Evolutionary conservation across 352 stramenopile genomes (phyloP).

Genomic region (Pythium volutum): DNA sequence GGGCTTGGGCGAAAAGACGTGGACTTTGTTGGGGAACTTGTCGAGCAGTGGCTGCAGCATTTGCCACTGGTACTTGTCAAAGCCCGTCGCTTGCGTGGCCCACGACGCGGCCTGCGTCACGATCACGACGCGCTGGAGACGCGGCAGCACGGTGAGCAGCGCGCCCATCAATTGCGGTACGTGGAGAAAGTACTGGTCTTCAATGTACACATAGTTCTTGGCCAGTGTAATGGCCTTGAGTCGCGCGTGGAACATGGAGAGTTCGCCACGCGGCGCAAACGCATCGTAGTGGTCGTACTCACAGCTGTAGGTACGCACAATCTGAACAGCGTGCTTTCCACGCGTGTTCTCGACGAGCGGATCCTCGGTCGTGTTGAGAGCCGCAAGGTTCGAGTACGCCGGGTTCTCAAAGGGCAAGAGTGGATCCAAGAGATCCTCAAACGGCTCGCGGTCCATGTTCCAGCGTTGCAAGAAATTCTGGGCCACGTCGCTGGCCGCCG

Average conservation of each 20-base stretch:
- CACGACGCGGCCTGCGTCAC: conserved; percentile 24
- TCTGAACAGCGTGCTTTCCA: conserved; percentile 23
- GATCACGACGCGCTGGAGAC: conserved; percentile 24
- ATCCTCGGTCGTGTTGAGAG: not conserved
- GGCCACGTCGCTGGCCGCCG: conserved; percentile 44
- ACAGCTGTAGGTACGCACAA: conserved; percentile 40
- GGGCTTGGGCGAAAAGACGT: conserved; percentile 23
- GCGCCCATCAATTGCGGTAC: conserved; percentile 29
- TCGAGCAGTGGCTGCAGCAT: conserved; percentile 23
- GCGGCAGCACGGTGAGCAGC: conserved; percentile 29
- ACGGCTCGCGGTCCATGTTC: conserved; percentile 41
- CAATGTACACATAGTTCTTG: conserved; percentile 45
- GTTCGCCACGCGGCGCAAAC: conserved; percentile 34
- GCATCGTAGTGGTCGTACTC: conserved; percentile 31
- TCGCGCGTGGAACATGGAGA: conserved; percentile 30
- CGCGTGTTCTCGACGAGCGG: conserved; percentile 3
- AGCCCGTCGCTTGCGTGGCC: conserved; percentile 26
- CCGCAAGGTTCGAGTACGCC: conserved; percentile 14
- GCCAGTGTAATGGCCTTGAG: conserved; percentile 37
- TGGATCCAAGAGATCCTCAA: conserved; percentile 29
- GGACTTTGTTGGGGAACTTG: conserved; percentile 47
- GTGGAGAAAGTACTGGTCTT: conserved; percentile 50
- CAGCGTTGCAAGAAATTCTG: conserved; percentile 55
- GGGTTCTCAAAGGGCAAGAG: conserved; percentile 52
- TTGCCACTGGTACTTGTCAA: conserved; percentile 38